A percentile compares a stretch with the other conserved stretches of the same genome.
These are phyloP conservation scores for Ogataea corticis DNA, from an alignment of 805 yeast species.

Conservation along the genomic window DNA sequence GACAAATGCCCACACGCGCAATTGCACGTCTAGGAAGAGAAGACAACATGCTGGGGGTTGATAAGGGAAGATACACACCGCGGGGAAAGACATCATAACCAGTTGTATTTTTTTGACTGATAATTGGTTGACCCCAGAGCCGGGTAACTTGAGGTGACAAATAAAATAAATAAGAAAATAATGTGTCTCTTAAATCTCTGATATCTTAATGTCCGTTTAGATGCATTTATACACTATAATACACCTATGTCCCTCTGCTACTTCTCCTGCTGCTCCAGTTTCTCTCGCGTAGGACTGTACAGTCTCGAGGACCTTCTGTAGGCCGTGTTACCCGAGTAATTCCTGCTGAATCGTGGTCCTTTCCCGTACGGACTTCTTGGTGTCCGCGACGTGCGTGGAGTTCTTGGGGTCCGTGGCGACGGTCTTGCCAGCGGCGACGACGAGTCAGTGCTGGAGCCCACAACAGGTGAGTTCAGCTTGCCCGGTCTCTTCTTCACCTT, in stretches of 20 bases:
- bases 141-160: too few species aligned
- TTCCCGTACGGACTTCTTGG: slow-evolving; percentile 24
- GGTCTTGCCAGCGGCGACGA: slow-evolving; percentile 29
- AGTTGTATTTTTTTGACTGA: too few species aligned
- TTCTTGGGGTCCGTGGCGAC: slow-evolving; percentile 30
- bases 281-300: slow-evolving; percentile 17
- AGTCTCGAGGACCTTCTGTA: slow-evolving; percentile 19
- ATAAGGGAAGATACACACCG: too few species aligned
- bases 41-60: too few species aligned
- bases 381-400: slow-evolving; percentile 22
- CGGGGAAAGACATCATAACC: too few species aligned
- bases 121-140: too few species aligned
- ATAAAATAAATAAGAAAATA: too few species aligned
- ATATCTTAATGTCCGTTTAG: too few species aligned
- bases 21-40: too few species aligned
- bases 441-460: slow-evolving; percentile 17
- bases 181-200: too few species aligned
- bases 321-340: slow-evolving; percentile 9
- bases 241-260: neutral
- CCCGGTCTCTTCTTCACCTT: slow-evolving; percentile 36
- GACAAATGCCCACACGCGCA: neutral
- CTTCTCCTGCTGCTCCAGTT: slow-evolving; percentile 4
- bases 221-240: too few species aligned
- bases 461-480: slow-evolving; percentile 23
- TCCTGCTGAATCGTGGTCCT: slow-evolving; percentile 21